Conservation (phyloP, 2,329 filamentous ascomycete species). For the Rutstroemia sydowiana region DNA sequence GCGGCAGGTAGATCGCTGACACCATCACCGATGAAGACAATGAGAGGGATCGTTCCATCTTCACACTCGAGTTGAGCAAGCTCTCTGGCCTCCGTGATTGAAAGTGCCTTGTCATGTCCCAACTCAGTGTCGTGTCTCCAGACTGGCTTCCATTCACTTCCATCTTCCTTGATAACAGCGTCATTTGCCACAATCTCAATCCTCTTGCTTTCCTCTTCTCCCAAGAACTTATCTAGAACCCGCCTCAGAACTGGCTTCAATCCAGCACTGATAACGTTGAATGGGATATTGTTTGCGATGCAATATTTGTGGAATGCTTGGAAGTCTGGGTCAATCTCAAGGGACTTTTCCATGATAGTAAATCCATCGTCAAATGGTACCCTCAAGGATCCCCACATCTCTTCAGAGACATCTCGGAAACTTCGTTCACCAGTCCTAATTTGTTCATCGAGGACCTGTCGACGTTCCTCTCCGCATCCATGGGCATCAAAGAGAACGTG, state of each 20-base stretch:
- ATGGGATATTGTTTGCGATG: conserved; percentile 53
- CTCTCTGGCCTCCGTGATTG: conserved; percentile 53
- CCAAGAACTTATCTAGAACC: conserved; percentile 58
- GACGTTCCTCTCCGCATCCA: conserved; percentile 51
- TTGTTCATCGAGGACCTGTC: conserved; percentile 52
- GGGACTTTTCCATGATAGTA: conserved; percentile 51
- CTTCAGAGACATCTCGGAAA: conserved; percentile 63
- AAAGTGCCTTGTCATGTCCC: conserved; percentile 61
- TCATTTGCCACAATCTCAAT: conserved; percentile 66
- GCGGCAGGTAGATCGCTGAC: conserved; percentile 61
- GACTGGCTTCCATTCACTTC: conserved; percentile 55
- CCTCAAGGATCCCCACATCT: conserved; percentile 62
- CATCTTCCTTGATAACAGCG: conserved; percentile 50
- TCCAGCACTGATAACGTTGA: conserved; percentile 63
- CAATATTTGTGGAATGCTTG: conserved; percentile 58
- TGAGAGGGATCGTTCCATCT: conserved; percentile 56
- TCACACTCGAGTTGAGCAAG: conserved; percentile 46
- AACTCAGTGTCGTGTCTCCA: conserved; percentile 60
- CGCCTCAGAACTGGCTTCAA: conserved; percentile 55
- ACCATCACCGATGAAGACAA: conserved; percentile 64
- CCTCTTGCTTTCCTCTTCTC: conserved; percentile 36
- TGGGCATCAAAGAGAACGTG: conserved; percentile 61
- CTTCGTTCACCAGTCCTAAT: conserved; percentile 58
- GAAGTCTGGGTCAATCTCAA: conserved; percentile 59
- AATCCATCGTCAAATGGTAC: conserved; percentile 63